Evolutionary conservation across 1,284 basidiomycete species (phyloP).

Genomic region (Tilletiaria anomala): DNA sequence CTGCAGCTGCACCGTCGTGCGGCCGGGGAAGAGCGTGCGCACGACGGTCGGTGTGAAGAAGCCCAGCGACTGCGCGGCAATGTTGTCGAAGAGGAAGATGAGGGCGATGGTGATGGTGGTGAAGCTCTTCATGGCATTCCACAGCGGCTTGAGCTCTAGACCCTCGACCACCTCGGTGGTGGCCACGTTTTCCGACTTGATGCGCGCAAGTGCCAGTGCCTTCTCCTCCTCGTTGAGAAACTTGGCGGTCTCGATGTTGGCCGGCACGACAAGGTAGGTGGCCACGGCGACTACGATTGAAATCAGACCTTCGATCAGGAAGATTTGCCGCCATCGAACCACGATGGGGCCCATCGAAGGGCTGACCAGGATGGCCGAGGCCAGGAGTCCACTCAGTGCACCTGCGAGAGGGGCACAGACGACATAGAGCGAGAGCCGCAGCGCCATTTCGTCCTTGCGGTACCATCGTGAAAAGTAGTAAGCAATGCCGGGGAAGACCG

Average conservation of each 20-base stretch:
- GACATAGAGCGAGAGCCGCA: conserved; percentile 35
- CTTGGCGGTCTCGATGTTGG: conserved; percentile 33
- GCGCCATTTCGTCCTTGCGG: conserved; percentile 33
- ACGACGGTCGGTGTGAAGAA: conserved; percentile 40
- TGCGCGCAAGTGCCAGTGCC: conserved; percentile 13
- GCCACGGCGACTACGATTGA: conserved; percentile 34
- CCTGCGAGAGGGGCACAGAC: conserved; percentile 20
- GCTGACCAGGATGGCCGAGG: conserved; percentile 13
- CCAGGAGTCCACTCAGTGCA: conserved; percentile 37
- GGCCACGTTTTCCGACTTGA: conserved; percentile 16
- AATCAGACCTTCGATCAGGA: conserved; percentile 40
- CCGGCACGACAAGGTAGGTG: conserved; percentile 35
- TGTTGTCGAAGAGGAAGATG: conserved; percentile 41
- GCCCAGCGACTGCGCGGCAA: conserved; percentile 33
- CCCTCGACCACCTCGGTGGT: conserved; percentile 14
- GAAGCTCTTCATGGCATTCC: conserved; percentile 13
- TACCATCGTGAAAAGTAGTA: conserved; percentile 39
- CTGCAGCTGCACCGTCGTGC: conserved; percentile 34
- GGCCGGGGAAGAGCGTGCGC: conserved; percentile 36
- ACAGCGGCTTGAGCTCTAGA: conserved; percentile 11
- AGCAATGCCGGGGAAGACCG: conserved; percentile 29
- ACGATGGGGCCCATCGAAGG: conserved; percentile 11
- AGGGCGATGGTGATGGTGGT: conserved; percentile 21
- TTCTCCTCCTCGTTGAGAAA: conserved; percentile 40
- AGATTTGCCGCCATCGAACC: conserved; percentile 39